Percentiles rank a stretch among this genome's conserved stretches.
Evolutionary conservation across 495 filamentous ascomycete species (phyloP).

Genomic region (Niebla homalea): DNA sequence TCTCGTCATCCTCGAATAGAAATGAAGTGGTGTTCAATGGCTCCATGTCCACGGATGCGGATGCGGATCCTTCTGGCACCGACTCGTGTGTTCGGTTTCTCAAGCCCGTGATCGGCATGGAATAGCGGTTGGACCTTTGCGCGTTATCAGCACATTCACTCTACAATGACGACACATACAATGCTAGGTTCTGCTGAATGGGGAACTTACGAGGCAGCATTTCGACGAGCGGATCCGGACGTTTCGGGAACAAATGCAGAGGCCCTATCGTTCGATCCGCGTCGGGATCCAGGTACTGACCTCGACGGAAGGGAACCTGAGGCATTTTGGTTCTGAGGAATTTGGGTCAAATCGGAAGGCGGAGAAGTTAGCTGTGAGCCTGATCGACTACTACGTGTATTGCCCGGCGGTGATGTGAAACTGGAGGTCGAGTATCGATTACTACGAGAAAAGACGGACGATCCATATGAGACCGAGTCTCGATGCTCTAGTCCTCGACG

Average conservation of each 20-base stretch:
- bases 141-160: slow-evolving; percentile 1
- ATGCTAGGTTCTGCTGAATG: neutral
- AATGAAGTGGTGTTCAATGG: slow-evolving; percentile 70
- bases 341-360: slow-evolving; percentile 35
- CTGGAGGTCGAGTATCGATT: slow-evolving; percentile 75
- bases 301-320: slow-evolving; percentile 52
- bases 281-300: slow-evolving; percentile 75
- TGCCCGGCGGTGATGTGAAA: slow-evolving; percentile 65
- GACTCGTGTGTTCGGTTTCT: slow-evolving; percentile 45
- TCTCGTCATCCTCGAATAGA: slow-evolving; percentile 72
- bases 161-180: neutral
- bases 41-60: slow-evolving; percentile 37
- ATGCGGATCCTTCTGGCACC: slow-evolving; percentile 26
- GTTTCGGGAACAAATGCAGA: slow-evolving; percentile 21
- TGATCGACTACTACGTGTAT: slow-evolving; percentile 58
- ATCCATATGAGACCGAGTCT: slow-evolving; percentile 33
- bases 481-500: slow-evolving; percentile 14
- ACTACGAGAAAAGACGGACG: slow-evolving; percentile 58
- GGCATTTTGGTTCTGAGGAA: slow-evolving; percentile 34
- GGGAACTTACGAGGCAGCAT: slow-evolving; percentile 50
- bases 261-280: slow-evolving; percentile 25
- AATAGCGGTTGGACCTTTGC: slow-evolving; percentile 65
- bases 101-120: slow-evolving; percentile 63
- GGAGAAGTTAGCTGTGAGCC: slow-evolving; percentile 59
- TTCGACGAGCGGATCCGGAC: slow-evolving; percentile 52